These are phyloP conservation scores for Lepidium didymum DNA, from an alignment of 345 rosid species.

Conservation along the genomic window DNA sequence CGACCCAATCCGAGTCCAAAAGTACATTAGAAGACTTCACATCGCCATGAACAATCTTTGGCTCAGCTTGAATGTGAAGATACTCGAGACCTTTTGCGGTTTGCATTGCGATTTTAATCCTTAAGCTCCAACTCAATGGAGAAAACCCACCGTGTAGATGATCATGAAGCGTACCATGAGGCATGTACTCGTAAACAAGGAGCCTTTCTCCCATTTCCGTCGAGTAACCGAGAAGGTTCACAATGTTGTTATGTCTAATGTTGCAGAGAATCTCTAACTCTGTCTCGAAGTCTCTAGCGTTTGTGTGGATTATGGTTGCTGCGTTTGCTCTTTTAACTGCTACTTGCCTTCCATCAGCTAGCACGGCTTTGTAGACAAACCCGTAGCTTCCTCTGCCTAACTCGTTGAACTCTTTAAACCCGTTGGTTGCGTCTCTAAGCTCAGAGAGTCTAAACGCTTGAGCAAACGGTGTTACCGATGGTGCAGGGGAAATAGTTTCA, in stretches of 20 bases:
- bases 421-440: conserved; percentile 86
- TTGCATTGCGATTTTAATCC: conserved; percentile 64
- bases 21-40: conserved; percentile 75
- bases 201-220: conserved; percentile 86
- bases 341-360: conserved; percentile 76
- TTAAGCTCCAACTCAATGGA: conserved; percentile 60
- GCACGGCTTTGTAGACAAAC: conserved; percentile 77
- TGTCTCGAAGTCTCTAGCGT: conserved; percentile 68
- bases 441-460: conserved; percentile 80
- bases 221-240: conserved; percentile 79
- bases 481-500: conserved; percentile 32
- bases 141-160: conserved; percentile 77
- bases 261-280: conserved; percentile 74
- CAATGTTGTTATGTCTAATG: conserved; percentile 68
- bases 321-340: conserved; percentile 94
- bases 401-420: conserved; percentile 91
- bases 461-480: conserved; percentile 42
- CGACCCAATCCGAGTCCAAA: conserved; percentile 83
- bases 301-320: conserved; percentile 82
- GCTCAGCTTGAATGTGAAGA: conserved; percentile 66
- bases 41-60: conserved; percentile 58
- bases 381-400: conserved; percentile 89
- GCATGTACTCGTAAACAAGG: conserved; percentile 82
- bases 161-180: conserved; percentile 84
- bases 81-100: conserved; percentile 82